These are phyloP conservation scores for Xylariaceae sp. DNA, from an alignment of 2,329 filamentous ascomycete genomes.

Conservation along the genomic window DNA sequence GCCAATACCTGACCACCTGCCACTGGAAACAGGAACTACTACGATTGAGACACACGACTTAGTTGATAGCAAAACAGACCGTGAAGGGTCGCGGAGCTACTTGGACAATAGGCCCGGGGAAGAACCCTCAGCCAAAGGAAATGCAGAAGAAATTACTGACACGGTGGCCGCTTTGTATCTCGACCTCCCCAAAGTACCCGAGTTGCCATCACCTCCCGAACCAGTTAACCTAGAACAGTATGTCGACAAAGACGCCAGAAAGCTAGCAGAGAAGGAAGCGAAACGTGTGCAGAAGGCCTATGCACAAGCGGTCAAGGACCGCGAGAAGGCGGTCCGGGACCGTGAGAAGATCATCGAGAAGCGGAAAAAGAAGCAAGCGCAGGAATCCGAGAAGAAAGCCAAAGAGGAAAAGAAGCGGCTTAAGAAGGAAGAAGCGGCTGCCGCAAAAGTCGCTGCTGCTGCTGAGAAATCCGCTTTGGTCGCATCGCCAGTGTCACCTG, in stretches of 20 bases:
- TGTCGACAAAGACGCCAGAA: constrained; percentile 59
- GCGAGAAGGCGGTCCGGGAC: constrained; percentile 58
- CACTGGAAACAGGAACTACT: constrained; percentile 3
- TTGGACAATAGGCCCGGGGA: neutral
- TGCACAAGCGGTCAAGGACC: constrained; percentile 60
- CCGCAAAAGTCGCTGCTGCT: constrained; percentile 2
- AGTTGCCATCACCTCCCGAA: constrained; percentile 48
- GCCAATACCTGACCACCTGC: constrained; percentile 23
- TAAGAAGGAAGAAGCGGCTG: constrained; percentile 11
- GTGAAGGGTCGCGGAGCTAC: neutral
- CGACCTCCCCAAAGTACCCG: constrained; percentile 39
- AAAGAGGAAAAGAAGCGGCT: constrained; percentile 33
- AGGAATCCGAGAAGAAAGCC: constrained; percentile 36
- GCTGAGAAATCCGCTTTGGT: too few species aligned
- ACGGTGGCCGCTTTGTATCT: constrained; percentile 19
- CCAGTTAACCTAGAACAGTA: constrained; percentile 53
- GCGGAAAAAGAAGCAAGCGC: constrained; percentile 40
- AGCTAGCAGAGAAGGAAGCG: constrained; percentile 64
- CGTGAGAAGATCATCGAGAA: constrained; percentile 56
- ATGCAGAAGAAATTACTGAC: constrained; percentile 10
- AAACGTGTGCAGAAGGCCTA: constrained; percentile 59
- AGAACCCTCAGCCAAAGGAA: constrained; percentile 6
- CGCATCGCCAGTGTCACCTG: neutral
- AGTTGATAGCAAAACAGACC: neutral
- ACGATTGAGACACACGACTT: neutral